phyloP scores from a whole-genome alignment of 176 grass and related monocot genomes.

The Areca catechu region DNA sequence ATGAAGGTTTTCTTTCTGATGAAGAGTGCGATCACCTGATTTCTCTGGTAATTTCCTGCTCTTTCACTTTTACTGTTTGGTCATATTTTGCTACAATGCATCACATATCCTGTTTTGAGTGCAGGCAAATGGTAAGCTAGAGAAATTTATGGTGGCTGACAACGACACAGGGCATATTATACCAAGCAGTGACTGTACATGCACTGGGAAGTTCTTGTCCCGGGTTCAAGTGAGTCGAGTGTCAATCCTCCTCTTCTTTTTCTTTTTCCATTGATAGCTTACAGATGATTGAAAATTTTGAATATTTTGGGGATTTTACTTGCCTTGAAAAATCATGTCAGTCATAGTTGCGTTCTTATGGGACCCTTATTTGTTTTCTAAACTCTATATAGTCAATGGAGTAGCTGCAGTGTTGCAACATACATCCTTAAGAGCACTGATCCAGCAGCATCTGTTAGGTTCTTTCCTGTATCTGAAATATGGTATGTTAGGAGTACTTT shows the following conservation, averaged over 20 bases:
- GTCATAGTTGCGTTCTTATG: too few relatives aligned
- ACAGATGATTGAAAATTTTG: background rate
- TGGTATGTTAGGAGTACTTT: too few relatives aligned
- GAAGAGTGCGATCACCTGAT: constrained; percentile 62
- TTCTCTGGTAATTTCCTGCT: constrained; percentile 53
- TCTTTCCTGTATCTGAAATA: too few relatives aligned
- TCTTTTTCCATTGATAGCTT: constrained; percentile 2
- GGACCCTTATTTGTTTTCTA: too few relatives aligned
- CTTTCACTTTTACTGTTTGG: too few relatives aligned
- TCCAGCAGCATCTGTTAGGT: too few relatives aligned
- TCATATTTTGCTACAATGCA: background rate
- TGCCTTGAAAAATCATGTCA: too few relatives aligned
- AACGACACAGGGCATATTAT: constrained; percentile 30
- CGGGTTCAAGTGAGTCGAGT: constrained; percentile 31
- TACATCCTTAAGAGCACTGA: too few relatives aligned
- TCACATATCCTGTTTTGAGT: constrained; percentile 8
- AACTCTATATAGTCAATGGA: too few relatives aligned
- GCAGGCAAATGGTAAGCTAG: constrained; percentile 37
- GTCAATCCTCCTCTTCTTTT: background rate
- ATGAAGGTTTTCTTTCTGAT: constrained; percentile 83
- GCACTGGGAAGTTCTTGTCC: constrained; percentile 25
- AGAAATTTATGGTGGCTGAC: constrained; percentile 30
- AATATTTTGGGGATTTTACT: background rate
- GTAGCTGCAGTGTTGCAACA: too few relatives aligned
- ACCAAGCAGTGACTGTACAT: constrained; percentile 10